A percentile compares a stretch with the other conserved stretches of the same genome.
Evolutionary conservation across 495 filamentous ascomycete species (phyloP).

Genomic region (Parmelia sp.): DNA sequence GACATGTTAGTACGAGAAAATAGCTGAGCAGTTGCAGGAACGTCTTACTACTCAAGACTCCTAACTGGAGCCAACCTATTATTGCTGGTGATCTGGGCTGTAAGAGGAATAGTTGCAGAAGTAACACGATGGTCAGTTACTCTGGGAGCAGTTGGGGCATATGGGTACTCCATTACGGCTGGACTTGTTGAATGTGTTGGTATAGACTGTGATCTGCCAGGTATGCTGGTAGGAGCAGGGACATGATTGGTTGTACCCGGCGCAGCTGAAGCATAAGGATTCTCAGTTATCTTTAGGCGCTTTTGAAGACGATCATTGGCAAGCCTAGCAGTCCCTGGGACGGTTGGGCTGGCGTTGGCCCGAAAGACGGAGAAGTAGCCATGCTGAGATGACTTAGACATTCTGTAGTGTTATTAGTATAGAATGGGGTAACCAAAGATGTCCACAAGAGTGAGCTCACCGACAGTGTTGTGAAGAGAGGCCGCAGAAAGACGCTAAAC

Average conservation of each 20-base stretch:
- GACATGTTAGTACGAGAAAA: background rate
- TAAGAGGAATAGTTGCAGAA: background rate
- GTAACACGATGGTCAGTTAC: no score
- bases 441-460: background rate
- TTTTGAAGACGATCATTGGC: no score
- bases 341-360: no score
- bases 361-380: no score
- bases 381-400: background rate
- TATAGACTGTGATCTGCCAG: no score
- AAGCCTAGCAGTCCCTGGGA: no score
- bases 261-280: background rate
- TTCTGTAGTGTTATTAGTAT: background rate
- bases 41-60: background rate
- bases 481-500: background rate
- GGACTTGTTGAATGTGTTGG: no score
- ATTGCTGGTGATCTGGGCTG: background rate
- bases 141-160: background rate
- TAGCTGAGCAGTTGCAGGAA: background rate
- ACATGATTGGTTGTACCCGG: no score
- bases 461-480: background rate
- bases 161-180: background rate
- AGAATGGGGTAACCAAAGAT: no score
- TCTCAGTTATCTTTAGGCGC: no score
- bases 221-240: no score
- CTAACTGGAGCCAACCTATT: background rate